phyloP scores from a whole-genome alignment of 2,329 filamentous ascomycete genomes.

The Penicillium sp. region DNA sequence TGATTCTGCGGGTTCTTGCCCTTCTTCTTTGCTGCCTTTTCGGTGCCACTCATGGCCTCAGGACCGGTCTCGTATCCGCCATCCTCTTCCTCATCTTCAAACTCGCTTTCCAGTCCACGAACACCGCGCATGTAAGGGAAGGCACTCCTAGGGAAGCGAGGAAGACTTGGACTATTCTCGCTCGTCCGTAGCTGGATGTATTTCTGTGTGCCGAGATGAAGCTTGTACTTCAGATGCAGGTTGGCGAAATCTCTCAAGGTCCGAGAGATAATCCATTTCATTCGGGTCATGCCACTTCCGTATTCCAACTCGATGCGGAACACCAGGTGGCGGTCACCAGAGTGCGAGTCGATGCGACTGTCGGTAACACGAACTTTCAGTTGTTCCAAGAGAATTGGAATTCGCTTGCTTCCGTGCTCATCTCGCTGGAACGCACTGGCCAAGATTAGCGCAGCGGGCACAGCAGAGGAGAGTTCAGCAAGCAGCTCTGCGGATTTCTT shows the following conservation, averaged over 20 bases:
- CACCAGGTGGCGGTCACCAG: constrained; percentile 71
- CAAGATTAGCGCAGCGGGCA: constrained; percentile 88
- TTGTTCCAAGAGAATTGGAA: constrained; percentile 93
- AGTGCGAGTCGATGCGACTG: constrained; percentile 65
- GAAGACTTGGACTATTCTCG: constrained; percentile 74
- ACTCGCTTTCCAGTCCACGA: constrained; percentile 76
- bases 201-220: constrained; percentile 80
- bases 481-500: constrained; percentile 95
- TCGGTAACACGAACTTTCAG: constrained; percentile 85
- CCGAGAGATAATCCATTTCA: constrained; percentile 93
- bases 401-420: constrained; percentile 91
- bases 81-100: constrained; percentile 66
- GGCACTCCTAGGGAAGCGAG: constrained; percentile 83
- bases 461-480: constrained; percentile 89
- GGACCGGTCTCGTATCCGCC: constrained; percentile 54
- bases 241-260: constrained; percentile 89
- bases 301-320: constrained; percentile 96
- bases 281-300: constrained; percentile 88
- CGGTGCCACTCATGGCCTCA: constrained; percentile 69
- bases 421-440: constrained; percentile 98
- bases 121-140: constrained; percentile 87
- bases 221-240: constrained; percentile 89
- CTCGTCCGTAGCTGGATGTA: constrained; percentile 71
- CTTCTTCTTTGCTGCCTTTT: constrained; percentile 57
- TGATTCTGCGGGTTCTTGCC: constrained; percentile 37